Base-by-base conservation (phyloP, 495 filamentous ascomycete species). In the Neurospora terricola region DNA sequence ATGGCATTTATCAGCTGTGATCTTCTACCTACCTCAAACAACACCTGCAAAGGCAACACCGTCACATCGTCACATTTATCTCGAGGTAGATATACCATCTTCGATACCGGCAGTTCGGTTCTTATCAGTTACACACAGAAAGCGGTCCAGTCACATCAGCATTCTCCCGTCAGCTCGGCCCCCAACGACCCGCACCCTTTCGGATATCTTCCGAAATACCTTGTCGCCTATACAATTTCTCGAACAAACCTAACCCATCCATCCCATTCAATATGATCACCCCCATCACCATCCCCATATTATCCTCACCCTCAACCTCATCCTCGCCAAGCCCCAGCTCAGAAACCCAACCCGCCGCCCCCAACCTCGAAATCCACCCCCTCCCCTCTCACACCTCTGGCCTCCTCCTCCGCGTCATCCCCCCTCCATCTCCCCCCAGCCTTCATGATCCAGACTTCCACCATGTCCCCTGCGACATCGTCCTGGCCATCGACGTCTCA, bases 401-500 rank as follows among this genome's bases (percentile, higher is more conserved):
- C 5, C 40, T 85, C 8, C 74, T 86, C 81, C 83, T 0, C 84
- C 83, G 16, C 66, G 18, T 18, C 69, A 76, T 30, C 82, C 83
- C n/a, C 43, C 21, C 54, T 85, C 8, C 71, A 83, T 81, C 83
- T 0, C 84, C 83, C 8, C 59, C 18, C 12, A 70, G 75, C 30
- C 80, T 83, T 7, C 59, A 16, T 1, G 27, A 73, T 12, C 10
- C 62, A 12, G 27, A 42, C 14, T 39, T 78, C 21, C 40, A 70
- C 39, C 82, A 83, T 73, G 72, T 82, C 11, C 81, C 83, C 4
- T 83, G 81, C 77, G 85, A 86, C 70, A 80, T 86, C 27, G 84
- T 86, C 0, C 75, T 86, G 1, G 84, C 81, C 21, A 86, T 86
- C 70, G 85, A 86, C 73, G 73, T 84, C 38, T 86, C 85, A 10